These are phyloP conservation scores for Ordospora colligata DNA, from an alignment of 371 early-diverging fungal genomes.

Conservation along the genomic window DNA sequence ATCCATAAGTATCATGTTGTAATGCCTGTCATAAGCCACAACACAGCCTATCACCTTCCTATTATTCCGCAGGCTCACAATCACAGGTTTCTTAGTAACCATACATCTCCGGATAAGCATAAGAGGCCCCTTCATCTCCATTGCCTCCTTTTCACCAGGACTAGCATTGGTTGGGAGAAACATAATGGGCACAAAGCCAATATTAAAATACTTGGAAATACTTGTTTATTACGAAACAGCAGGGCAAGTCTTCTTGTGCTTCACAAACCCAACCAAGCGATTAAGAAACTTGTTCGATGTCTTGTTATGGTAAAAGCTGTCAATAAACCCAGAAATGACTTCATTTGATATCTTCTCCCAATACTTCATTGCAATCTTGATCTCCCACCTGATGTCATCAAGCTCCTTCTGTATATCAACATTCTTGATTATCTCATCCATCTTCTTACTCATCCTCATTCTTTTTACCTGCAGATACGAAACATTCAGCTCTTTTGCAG, in stretches of 20 bases:
- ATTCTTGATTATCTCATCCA: slow-evolving; percentile 36
- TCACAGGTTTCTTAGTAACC: background rate
- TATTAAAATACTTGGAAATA: background rate
- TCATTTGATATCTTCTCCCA: slow-evolving; percentile 41
- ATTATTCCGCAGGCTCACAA: slow-evolving; percentile 21
- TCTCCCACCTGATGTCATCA: slow-evolving; percentile 33
- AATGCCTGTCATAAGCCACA: slow-evolving; percentile 44
- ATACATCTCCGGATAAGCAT: background rate
- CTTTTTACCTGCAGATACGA: slow-evolving; percentile 46
- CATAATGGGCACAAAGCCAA: background rate
- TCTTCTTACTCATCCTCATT: slow-evolving; percentile 27
- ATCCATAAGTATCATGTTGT: slow-evolving; percentile 43
- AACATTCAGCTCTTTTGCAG: slow-evolving; percentile 76
- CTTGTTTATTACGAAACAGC: background rate
- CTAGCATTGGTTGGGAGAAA: background rate
- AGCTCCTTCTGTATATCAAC: slow-evolving; percentile 26
- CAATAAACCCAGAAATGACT: slow-evolving; percentile 21
- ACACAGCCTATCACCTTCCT: slow-evolving; percentile 23
- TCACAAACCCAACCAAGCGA: background rate
- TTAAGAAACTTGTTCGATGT: background rate
- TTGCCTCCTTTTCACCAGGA: background rate
- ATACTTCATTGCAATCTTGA: slow-evolving; percentile 23
- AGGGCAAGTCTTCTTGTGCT: background rate
- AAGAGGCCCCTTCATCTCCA: slow-evolving; percentile 18
- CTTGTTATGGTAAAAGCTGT: slow-evolving; percentile 5